phyloP scores from a whole-genome alignment of 305 asterid genomes.

The Fraxinus albicans region DNA sequence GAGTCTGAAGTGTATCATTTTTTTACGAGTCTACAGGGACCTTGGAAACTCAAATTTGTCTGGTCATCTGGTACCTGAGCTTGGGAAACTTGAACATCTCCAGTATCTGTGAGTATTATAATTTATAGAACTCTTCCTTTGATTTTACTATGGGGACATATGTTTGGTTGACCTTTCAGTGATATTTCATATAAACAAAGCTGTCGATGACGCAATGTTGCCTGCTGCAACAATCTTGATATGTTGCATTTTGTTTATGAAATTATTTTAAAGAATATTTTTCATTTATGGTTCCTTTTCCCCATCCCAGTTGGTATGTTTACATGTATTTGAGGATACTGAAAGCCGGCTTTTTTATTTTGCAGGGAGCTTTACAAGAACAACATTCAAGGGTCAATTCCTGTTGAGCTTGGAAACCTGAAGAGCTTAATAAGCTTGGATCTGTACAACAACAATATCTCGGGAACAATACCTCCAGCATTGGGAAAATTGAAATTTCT shows the following conservation, averaged over 20 bases:
- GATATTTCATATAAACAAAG: neutral
- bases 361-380: slow-evolving; percentile 91
- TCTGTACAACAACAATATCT: slow-evolving; percentile 80
- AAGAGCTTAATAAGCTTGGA: slow-evolving; percentile 92
- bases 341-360: slow-evolving; percentile 14
- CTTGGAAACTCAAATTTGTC: slow-evolving; percentile 90
- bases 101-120: slow-evolving; percentile 74
- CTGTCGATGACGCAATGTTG: neutral
- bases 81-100: slow-evolving; percentile 86
- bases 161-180: slow-evolving; percentile 3
- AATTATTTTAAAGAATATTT: slow-evolving; percentile 3
- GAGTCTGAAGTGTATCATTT: slow-evolving; percentile 14
- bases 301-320: neutral
- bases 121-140: slow-evolving; percentile 4
- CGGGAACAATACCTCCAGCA: slow-evolving; percentile 71
- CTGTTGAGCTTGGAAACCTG: slow-evolving; percentile 83
- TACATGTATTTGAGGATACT: slow-evolving; percentile 5
- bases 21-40: slow-evolving; percentile 55
- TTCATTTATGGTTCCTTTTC: slow-evolving; percentile 12
- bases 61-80: slow-evolving; percentile 85
- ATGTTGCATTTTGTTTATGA: slow-evolving; percentile 4
- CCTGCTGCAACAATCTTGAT: slow-evolving; percentile 9
- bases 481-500: slow-evolving; percentile 79
- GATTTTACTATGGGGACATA: slow-evolving; percentile 4
- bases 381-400: slow-evolving; percentile 75